phyloP scores from a whole-genome alignment of 2,329 filamentous ascomycete species.

The Aspergillus pseudonomiae region DNA sequence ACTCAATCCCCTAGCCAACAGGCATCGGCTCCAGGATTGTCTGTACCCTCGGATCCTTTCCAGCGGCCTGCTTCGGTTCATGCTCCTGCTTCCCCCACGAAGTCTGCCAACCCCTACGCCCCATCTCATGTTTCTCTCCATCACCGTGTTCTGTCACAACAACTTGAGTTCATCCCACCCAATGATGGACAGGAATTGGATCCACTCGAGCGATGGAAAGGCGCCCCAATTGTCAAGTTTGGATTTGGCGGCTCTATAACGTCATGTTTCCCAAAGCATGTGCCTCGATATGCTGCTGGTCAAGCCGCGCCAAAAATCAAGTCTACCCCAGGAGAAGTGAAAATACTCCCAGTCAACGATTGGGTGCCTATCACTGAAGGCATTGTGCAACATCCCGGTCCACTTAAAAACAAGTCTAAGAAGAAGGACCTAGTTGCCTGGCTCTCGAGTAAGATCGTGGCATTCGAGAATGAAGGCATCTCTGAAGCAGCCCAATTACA shows the following conservation, averaged over 20 bases:
- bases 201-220: conserved; percentile 86
- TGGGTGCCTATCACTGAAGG: conserved; percentile 71
- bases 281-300: conserved; percentile 81
- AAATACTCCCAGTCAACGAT: conserved; percentile 74
- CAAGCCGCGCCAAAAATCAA: conserved; percentile 75
- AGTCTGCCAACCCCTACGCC: conserved; percentile 40
- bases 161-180: conserved; percentile 60
- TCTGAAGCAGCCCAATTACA: conserved; percentile 53
- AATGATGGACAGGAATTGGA: conserved; percentile 65
- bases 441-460: conserved; percentile 75
- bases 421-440: conserved; percentile 90
- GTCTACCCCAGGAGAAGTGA: conserved; percentile 79
- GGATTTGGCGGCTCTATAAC: conserved; percentile 81
- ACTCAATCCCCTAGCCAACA: conserved; percentile 63
- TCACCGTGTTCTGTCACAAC: conserved; percentile 49
- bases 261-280: conserved; percentile 84
- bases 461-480: conserved; percentile 61
- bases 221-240: conserved; percentile 83
- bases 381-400: conserved; percentile 82
- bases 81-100: conserved; percentile 46
- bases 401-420: conserved; percentile 84
- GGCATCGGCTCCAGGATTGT: conserved; percentile 51
- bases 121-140: conserved; percentile 36
- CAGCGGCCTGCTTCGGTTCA: conserved; percentile 60
- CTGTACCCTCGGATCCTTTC: conserved; percentile 48